These are phyloP conservation scores for Aspergillus felis DNA, from an alignment of 2,329 filamentous ascomycete genomes.

Conservation along the genomic window DNA sequence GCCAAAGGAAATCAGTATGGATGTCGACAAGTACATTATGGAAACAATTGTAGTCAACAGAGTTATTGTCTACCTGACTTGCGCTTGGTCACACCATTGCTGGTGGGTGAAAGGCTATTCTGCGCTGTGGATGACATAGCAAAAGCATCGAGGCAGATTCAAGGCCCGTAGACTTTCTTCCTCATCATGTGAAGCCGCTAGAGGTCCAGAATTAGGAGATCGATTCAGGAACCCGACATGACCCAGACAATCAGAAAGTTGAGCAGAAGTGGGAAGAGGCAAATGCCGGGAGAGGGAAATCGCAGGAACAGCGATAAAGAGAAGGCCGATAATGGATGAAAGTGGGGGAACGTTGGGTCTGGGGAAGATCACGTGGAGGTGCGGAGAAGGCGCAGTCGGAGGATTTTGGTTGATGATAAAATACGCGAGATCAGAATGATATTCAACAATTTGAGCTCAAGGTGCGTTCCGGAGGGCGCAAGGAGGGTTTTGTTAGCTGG, in stretches of 20 bases:
- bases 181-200: constrained; percentile 7
- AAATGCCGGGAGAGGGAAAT: neutral
- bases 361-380: constrained; percentile 1
- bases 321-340: neutral
- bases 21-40: neutral
- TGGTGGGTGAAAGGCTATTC: constrained; percentile 28
- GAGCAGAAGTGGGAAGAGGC: neutral
- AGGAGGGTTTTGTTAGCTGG: neutral
- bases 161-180: constrained; percentile 13
- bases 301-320: constrained; percentile 3
- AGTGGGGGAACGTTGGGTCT: neutral
- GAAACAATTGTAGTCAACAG: neutral
- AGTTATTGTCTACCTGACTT: constrained; percentile 29
- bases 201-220: neutral
- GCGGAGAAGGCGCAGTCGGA: neutral
- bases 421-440: neutral
- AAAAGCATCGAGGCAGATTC: constrained; percentile 20
- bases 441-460: neutral
- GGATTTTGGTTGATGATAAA: neutral
- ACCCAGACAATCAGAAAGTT: neutral
- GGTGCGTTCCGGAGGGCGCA: neutral
- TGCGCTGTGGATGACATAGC: constrained; percentile 37
- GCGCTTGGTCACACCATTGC: constrained; percentile 37
- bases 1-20: constrained; percentile 5
- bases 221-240: constrained; percentile 5